These are phyloP conservation scores for Hordeum vulgare DNA, from an alignment of 176 grass and related monocot species.

Conservation along the genomic window DNA sequence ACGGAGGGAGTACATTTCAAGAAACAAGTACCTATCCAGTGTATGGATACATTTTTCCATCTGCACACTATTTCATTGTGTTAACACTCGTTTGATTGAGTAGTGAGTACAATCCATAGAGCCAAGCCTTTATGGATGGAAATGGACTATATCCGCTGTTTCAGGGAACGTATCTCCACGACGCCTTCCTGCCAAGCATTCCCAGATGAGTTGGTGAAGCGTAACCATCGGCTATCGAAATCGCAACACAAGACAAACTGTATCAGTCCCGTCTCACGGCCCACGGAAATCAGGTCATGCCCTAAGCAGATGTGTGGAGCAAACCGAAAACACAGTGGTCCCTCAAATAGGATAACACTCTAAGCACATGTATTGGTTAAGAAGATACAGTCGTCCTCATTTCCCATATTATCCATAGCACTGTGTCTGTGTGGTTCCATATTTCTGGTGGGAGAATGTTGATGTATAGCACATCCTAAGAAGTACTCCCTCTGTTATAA, in stretches of 20 bases:
- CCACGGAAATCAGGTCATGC: background rate
- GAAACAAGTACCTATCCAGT: too few species aligned
- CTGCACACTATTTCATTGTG: background rate
- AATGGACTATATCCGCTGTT: background rate
- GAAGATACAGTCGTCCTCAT: background rate
- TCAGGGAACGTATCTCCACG: background rate
- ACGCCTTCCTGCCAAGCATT: background rate
- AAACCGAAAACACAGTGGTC: background rate
- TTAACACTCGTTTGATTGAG: background rate
- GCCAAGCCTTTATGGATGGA: too few species aligned
- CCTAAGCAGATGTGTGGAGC: background rate
- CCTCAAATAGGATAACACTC: background rate
- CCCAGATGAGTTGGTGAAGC: background rate
- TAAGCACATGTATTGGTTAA: background rate
- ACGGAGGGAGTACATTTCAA: too few species aligned
- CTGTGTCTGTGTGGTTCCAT: too few species aligned
- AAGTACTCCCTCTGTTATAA: too few species aligned
- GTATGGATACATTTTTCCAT: too few species aligned
- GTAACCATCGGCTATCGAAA: background rate
- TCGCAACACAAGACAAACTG: background rate
- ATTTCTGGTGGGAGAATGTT: too few species aligned
- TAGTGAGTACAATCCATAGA: background rate
- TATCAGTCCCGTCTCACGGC: background rate
- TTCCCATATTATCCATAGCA: background rate
- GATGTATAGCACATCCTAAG: too few species aligned